phyloP scores from a whole-genome alignment of 352 stramenopile genomes.

The Lagenidium giganteum region DNA sequence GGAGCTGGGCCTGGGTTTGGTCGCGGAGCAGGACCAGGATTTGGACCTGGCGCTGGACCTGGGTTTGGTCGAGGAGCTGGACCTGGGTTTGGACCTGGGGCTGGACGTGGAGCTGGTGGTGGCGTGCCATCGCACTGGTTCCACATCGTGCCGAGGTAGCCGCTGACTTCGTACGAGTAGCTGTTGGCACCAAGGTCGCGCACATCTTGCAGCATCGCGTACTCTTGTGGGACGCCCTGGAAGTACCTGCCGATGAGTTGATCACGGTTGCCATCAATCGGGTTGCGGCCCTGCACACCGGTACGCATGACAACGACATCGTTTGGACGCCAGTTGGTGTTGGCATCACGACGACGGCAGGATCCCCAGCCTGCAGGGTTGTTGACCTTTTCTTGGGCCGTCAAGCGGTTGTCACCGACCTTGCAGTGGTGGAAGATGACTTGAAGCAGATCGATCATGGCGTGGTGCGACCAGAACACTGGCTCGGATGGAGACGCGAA shows the following conservation, averaged over 20 bases:
- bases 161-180: slow-evolving; percentile 53
- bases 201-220: slow-evolving; percentile 38
- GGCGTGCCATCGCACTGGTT: slow-evolving; percentile 23
- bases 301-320: slow-evolving; percentile 41
- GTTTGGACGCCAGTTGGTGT: slow-evolving; percentile 23
- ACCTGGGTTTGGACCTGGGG: too few species aligned
- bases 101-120: not conserved
- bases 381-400: too few species aligned
- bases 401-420: slow-evolving; percentile 1
- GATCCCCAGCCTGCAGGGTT: slow-evolving; percentile 32
- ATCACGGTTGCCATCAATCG: too few species aligned
- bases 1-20: not conserved
- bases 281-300: slow-evolving; percentile 22
- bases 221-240: slow-evolving; percentile 25
- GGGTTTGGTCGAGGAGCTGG: too few species aligned
- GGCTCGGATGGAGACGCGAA: slow-evolving; percentile 36
- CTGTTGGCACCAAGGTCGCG: slow-evolving; percentile 39
- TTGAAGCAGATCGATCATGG: slow-evolving; percentile 45
- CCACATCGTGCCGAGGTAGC: slow-evolving; percentile 36
- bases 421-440: slow-evolving; percentile 53
- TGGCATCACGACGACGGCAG: slow-evolving; percentile 22
- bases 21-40: too few species aligned
- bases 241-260: slow-evolving; percentile 37
- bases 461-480: slow-evolving; percentile 57
- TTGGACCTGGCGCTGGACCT: too few species aligned